Evolutionary conservation across 2,329 filamentous ascomycete species (phyloP).

Genomic region (Cryphonectria carpinicola): DNA sequence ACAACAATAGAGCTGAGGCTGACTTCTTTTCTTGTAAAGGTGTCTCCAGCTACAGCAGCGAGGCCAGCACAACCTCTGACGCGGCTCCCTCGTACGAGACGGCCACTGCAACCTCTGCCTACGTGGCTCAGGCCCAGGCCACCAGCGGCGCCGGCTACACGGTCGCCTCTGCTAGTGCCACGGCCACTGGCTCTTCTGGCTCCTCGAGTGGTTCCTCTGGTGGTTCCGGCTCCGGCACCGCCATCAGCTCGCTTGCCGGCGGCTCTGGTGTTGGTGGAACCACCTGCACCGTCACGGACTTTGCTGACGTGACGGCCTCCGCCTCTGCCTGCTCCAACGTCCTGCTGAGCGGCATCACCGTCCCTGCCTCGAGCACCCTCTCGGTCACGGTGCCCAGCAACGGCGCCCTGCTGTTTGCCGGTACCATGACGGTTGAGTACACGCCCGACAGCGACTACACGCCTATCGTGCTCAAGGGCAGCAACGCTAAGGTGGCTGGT

Average conservation of each 20-base stretch:
- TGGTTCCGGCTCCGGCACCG: conserved; percentile 16
- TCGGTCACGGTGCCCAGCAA: conserved; percentile 21
- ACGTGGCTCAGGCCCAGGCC: conserved; percentile 9
- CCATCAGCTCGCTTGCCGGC: conserved; percentile 20
- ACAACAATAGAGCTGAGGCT: background rate
- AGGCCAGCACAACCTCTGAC: conserved; percentile 1
- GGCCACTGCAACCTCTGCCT: background rate
- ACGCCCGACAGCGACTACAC: conserved; percentile 23
- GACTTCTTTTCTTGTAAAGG: background rate
- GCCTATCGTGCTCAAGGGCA: conserved; percentile 29
- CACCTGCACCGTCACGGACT: conserved; percentile 24
- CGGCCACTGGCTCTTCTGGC: conserved; percentile 7
- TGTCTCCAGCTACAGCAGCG: background rate
- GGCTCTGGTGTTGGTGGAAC: conserved; percentile 25
- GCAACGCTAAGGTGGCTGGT: conserved; percentile 30
- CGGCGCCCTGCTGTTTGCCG: conserved; percentile 24
- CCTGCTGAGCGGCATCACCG: conserved; percentile 17
- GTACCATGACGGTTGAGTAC: conserved; percentile 27
- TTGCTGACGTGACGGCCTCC: conserved; percentile 22
- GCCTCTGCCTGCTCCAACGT: conserved; percentile 22
- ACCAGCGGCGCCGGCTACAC: conserved; percentile 9
- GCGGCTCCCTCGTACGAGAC: conserved; percentile 5
- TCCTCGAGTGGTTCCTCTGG: conserved; percentile 9
- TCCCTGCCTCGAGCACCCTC: conserved; percentile 21
- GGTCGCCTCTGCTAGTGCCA: background rate